Percentiles rank a stretch among this genome's conserved stretches.
Evolutionary conservation across 352 stramenopile genomes (phyloP).

Genomic region (Globisporangium solare): DNA sequence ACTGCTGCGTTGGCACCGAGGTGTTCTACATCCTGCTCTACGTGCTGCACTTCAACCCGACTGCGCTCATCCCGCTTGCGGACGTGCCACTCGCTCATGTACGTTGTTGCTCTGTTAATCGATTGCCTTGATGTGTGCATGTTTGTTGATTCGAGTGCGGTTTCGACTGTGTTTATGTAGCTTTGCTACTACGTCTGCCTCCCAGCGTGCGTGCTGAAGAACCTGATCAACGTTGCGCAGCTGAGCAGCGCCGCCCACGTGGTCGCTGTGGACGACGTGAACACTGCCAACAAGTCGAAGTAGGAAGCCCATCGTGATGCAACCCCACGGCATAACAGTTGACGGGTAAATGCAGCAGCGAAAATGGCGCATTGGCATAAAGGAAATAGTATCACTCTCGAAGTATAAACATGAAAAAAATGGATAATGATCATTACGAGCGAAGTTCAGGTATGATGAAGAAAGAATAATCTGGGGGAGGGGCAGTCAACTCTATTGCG

Average conservation of each 20-base stretch:
- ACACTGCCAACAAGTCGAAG: conserved; percentile 51
- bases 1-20: conserved; percentile 90
- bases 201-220: conserved; percentile 90
- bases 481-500: no score
- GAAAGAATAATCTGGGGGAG: no score
- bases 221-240: conserved; percentile 91
- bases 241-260: conserved; percentile 79
- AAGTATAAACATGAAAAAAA: no score
- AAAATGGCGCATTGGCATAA: no score
- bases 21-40: conserved; percentile 92
- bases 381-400: no score
- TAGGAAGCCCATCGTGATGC: conserved; percentile 13
- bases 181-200: conserved; percentile 86
- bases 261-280: conserved; percentile 66
- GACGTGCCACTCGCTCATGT: conserved; percentile 59
- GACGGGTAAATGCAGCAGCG: neutral
- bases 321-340: no score
- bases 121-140: conserved; percentile 1
- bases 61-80: conserved; percentile 46
- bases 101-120: conserved; percentile 1
- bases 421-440: no score
- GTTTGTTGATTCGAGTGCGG: neutral
- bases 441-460: no score
- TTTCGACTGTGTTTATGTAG: conserved; percentile 23
- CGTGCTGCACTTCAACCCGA: conserved; percentile 80